Percentiles rank a stretch among this genome's conserved stretches.
These are phyloP conservation scores for Cnidoscolus chayamansa DNA, from an alignment of 441 rosid species.

Conservation along the genomic window DNA sequence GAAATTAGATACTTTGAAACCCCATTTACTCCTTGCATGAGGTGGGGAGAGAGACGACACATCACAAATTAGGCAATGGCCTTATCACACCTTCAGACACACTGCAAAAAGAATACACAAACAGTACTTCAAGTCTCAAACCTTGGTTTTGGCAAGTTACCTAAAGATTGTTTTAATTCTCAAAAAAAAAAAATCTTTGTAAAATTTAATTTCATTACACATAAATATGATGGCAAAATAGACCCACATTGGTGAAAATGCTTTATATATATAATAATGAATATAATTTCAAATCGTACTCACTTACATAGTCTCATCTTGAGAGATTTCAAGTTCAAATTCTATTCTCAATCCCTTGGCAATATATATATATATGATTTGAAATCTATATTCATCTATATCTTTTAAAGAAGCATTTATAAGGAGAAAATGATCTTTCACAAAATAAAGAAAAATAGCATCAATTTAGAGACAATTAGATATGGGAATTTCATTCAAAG, in stretches of 20 bases:
- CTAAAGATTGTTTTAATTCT: conserved; percentile 4
- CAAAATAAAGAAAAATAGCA: conserved; percentile 18
- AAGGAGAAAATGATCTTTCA: not conserved
- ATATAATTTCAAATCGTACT: too few species aligned
- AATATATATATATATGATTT: too few species aligned
- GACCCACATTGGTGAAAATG: conserved; percentile 28
- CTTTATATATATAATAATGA: conserved; percentile 27
- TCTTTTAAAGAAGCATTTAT: conserved; percentile 12
- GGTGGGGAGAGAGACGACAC: not conserved
- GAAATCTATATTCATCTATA: not conserved
- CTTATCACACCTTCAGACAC: conserved; percentile 7
- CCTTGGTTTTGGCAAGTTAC: conserved; percentile 15
- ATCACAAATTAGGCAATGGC: conserved; percentile 5
- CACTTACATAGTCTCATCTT: too few species aligned
- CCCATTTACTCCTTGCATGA: not conserved
- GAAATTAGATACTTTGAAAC: not conserved
- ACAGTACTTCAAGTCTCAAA: conserved; percentile 3
- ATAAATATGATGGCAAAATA: conserved; percentile 19
- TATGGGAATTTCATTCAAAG: too few species aligned
- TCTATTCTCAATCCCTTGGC: too few species aligned
- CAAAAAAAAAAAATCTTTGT: not conserved
- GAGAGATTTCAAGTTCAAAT: too few species aligned
- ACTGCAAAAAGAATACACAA: conserved; percentile 19
- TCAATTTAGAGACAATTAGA: conserved; percentile 10
- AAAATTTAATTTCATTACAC: conserved; percentile 21